phyloP scores from a whole-genome alignment of 176 grass and related monocot species.

The Oryza glumipatula region DNA sequence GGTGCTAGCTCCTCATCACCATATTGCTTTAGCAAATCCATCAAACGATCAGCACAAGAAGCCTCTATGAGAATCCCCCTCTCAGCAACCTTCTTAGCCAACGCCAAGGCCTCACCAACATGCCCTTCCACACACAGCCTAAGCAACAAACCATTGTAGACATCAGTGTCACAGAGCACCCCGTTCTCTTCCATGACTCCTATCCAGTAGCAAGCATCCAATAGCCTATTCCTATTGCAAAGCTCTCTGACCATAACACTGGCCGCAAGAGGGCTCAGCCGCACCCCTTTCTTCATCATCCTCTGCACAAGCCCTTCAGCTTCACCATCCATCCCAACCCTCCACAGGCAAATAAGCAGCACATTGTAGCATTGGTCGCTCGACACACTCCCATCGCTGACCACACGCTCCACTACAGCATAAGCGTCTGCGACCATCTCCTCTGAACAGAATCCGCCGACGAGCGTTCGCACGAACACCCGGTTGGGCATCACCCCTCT shows the following conservation, averaged over 20 bases:
- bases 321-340: conserved; percentile 38
- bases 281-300: conserved; percentile 72
- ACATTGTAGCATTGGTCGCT: conserved; percentile 62
- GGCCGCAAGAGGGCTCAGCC: conserved; percentile 42
- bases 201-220: conserved; percentile 69
- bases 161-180: conserved; percentile 60
- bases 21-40: conserved; percentile 52
- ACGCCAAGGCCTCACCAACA: conserved; percentile 41
- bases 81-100: conserved; percentile 54
- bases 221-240: conserved; percentile 39
- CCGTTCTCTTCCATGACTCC: conserved; percentile 55
- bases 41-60: conserved; percentile 50
- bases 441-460: conserved; percentile 53
- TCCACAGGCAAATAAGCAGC: conserved; percentile 64
- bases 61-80: conserved; percentile 47
- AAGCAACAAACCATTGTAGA: conserved; percentile 52
- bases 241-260: conserved; percentile 68
- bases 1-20: conserved; percentile 62
- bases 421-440: conserved; percentile 23
- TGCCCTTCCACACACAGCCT: conserved; percentile 59
- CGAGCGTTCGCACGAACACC: conserved; percentile 57
- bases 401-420: conserved; percentile 56
- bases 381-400: conserved; percentile 48
- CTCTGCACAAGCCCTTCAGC: conserved; percentile 53
- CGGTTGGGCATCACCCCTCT: conserved; percentile 66